Percentiles rank a stretch among this genome's conserved stretches.
Evolutionary conservation across 179 eudicot genomes (phyloP).

Genomic region (Beta lomatogona): DNA sequence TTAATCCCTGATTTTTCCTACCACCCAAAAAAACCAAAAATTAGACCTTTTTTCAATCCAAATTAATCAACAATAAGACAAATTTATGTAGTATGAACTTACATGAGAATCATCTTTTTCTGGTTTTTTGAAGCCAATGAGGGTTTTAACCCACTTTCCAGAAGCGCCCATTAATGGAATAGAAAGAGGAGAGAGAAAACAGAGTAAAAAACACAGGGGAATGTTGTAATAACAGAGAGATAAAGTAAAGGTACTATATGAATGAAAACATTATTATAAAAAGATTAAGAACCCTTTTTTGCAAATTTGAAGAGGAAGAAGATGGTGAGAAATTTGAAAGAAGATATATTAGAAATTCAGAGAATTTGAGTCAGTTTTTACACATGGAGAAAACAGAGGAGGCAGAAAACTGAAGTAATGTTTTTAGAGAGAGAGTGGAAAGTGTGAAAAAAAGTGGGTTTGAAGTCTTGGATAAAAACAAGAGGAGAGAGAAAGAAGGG

Average conservation of each 20-base stretch:
- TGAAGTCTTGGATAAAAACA: conserved; percentile 17
- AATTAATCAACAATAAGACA: not conserved
- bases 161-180: conserved; percentile 72
- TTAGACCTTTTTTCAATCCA: not conserved
- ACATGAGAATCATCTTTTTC: conserved; percentile 59
- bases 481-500: not conserved
- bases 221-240: not conserved
- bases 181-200: not conserved
- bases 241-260: conserved; percentile 6
- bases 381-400: conserved; percentile 19
- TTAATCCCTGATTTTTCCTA: conserved; percentile 54
- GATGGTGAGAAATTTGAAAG: too few relatives aligned
- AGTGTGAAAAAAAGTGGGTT: conserved; percentile 17
- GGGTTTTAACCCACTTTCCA: conserved; percentile 83
- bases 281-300: not conserved
- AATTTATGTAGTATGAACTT: conserved; percentile 21
- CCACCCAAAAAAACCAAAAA: not conserved
- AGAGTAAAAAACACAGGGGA: conserved; percentile 5
- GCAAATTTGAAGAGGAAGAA: not conserved
- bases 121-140: conserved; percentile 73
- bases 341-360: too few relatives aligned
- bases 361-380: not conserved
- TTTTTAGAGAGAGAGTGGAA: not conserved
- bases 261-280: not conserved
- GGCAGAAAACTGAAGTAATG: not conserved